Base-by-base conservation (phyloP, 2,329 filamentous ascomycete species). In the Trichoderma cornu-damae region DNA sequence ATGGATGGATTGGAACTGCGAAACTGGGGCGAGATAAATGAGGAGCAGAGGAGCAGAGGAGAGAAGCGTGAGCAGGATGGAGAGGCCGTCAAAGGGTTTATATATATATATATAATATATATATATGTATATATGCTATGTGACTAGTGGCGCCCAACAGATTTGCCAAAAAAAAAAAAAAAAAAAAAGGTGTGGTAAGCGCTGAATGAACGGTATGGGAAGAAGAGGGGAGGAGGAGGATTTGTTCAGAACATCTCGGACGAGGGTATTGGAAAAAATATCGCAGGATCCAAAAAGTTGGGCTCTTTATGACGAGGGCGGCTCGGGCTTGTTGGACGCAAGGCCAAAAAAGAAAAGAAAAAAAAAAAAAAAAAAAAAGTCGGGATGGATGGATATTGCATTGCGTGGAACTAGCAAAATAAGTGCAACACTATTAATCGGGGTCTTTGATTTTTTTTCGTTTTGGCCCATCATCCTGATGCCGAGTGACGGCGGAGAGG, bases 401-500 rank as follows among this genome's bases (percentile, higher is more conserved):
- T 9, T 28, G 8, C 26, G 26, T 8, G 26, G 26, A n/a, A 28
- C 26, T 30, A 30, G 28, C 28, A 30, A 9, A 40, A 18, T 37
- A 16, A 22, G 22, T 12, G 32, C 47, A 50, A 38, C 22, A 32
- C 24, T 30, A n/a, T 14, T 4, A 37, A 8, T 20, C 12, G 26
- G 43, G 43, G 43, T 14, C 43, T 20, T 49, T 22, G 24, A n/a
- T n/a, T n/a, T n/a, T n/a, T 34, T 49, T 35, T 40, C 14, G 24
- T 42, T 20, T 30, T 37, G 46, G 9, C 28, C 46, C 35, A 40
- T 30, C 30, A 24, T 43, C 26, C 34, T 56, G 44, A 56, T 42
- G 53, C 44, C 35, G 53, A 56, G 53, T 47, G 58, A 51, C 47
- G 16, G 38, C 53, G 46, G 26, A 35, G 40, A 40, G 58, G 58